Percentiles rank a stretch among this genome's conserved stretches.
These are phyloP conservation scores for Viola odorata DNA, from an alignment of 345 rosid genomes.

Conservation along the genomic window DNA sequence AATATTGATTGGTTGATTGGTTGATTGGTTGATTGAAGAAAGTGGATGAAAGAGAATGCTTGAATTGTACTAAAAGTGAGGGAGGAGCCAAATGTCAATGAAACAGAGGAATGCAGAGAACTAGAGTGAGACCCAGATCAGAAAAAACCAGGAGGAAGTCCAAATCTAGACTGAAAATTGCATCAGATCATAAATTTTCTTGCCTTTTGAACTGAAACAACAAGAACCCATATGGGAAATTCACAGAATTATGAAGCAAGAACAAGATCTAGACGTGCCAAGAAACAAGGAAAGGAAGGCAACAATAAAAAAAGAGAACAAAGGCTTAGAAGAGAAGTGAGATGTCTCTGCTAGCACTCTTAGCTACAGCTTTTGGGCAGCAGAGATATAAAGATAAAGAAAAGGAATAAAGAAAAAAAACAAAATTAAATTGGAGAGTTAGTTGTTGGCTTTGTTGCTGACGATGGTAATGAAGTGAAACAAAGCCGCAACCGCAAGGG, in stretches of 20 bases:
- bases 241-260: constrained; percentile 5
- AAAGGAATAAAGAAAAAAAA: constrained; percentile 10
- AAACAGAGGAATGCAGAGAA: constrained; percentile 16
- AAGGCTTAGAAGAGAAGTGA: no score
- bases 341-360: background rate
- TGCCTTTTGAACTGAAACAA: background rate
- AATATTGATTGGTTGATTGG: no score
- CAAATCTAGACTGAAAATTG: constrained; percentile 5
- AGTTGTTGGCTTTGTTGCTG: constrained; percentile 22
- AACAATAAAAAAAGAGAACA: constrained; percentile 1
- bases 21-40: constrained; percentile 21
- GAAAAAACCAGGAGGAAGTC: constrained; percentile 18
- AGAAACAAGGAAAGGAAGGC: background rate
- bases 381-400: constrained; percentile 17
- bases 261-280: constrained; percentile 18
- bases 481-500: constrained; percentile 9
- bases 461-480: constrained; percentile 34
- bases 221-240: constrained; percentile 3
- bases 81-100: constrained; percentile 7
- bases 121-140: constrained; percentile 30
- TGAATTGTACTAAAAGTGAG: constrained; percentile 9
- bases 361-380: constrained; percentile 15
- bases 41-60: constrained; percentile 4
- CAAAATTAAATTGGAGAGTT: constrained; percentile 15
- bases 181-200: constrained; percentile 8